Base-by-base conservation (phyloP, 192 early-diverging fungal genomes). In the Kappamyces sp. region DNA sequence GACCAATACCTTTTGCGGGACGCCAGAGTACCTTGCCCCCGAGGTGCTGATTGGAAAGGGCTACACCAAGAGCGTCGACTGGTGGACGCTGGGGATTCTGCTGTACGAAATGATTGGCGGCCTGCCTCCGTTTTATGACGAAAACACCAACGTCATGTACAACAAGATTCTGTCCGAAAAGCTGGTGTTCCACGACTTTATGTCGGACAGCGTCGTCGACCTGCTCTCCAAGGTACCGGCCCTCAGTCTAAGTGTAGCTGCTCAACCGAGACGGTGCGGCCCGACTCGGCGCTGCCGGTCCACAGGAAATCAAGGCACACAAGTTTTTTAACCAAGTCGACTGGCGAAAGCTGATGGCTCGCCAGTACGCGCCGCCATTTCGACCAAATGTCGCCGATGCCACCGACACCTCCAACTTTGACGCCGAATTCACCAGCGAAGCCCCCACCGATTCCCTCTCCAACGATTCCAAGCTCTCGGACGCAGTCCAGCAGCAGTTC, bases 361-460 rank as follows among this genome's bases (percentile, higher is more conserved):
- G 93, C 69, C 91, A 94, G 71, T 81, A 93, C 61, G 82, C 88
- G 50, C 93, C 94, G 40, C 90, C 89, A 9, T 95, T 93, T 79
- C 91, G 93, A 68, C 93, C 93, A 15, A 86, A 84, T 47, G 93
- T 95, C 2, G 74, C 57, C 12, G 89, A 86, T 35, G 89, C 91
- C 2, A 83, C 82, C 45, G 94, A 98, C 66, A 96, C 93, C 8
- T 91, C 91, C 67, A 98, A 98, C 72, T 98, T 98, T 85, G 94
- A 98, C 65, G 88, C 91, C 57, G 93, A 94, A 72, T 98, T 98
- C 62, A 98, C 95, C 4, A 86, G 88, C n/a, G 94, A 96, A 59
- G 74, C 83, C 9, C 90, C 95, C 3, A 76, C 83, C 59, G 95
- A 98, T 69, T 95, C 92, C 29, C 76, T 91, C 31, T 83, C 88